Conservation (phyloP, 2,329 filamentous ascomycete genomes). For the Fusarium sp. region DNA sequence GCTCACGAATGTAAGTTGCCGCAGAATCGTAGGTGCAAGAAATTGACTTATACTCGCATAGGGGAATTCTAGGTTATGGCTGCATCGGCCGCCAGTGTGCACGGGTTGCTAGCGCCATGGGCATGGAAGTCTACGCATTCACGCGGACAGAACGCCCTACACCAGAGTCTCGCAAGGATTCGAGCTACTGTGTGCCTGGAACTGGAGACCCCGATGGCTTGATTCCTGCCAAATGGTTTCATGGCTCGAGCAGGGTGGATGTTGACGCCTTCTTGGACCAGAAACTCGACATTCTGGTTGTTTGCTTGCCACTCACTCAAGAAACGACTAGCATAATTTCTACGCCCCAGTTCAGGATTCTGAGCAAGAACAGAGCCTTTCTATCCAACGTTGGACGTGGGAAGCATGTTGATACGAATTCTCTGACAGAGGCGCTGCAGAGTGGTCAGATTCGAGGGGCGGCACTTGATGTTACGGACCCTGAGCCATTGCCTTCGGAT, state of each 20-base stretch:
- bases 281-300: conserved; percentile 57
- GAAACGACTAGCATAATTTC: conserved; percentile 68
- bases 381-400: neutral
- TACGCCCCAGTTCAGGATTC: neutral
- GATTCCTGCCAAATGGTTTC: neutral
- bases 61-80: conserved; percentile 52
- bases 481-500: neutral
- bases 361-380: neutral
- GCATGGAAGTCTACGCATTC: conserved; percentile 76
- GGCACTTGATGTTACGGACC: neutral
- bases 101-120: conserved; percentile 67
- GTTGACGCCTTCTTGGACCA: conserved; percentile 57
- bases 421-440: neutral
- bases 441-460: neutral
- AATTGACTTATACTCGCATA: neutral
- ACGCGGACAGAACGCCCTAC: conserved; percentile 71
- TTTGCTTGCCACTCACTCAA: conserved; percentile 54
- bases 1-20: neutral
- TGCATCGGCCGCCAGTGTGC: conserved; percentile 58
- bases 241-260: conserved; percentile 54
- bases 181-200: neutral
- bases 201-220: neutral
- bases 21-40: fast-evolving
- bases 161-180: conserved; percentile 60
- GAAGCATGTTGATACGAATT: neutral